Evolutionary conservation across 768 basidiomycete species (phyloP).

Genomic region (Trametes gibbosa): DNA sequence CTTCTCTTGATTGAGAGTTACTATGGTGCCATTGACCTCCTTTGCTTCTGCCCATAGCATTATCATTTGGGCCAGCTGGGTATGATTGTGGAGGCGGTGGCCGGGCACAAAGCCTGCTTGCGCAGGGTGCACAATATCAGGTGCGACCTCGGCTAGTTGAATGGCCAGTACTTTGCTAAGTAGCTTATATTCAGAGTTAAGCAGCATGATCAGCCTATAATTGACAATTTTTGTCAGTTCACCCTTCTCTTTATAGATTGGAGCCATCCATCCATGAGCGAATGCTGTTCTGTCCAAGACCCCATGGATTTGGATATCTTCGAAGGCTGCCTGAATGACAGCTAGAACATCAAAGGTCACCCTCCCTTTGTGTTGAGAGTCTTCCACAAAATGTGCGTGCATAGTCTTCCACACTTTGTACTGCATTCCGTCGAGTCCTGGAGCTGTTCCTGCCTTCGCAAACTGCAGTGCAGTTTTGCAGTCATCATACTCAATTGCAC

Average conservation of each 20-base stretch:
- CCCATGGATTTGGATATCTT: background rate
- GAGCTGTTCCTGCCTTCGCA: background rate
- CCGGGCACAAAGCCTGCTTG: slow-evolving; percentile 41
- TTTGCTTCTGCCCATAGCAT: slow-evolving; percentile 12
- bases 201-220: slow-evolving; percentile 22
- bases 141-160: slow-evolving; percentile 14
- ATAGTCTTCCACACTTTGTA: slow-evolving; percentile 1
- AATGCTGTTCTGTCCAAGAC: slow-evolving; percentile 18
- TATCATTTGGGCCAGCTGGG: slow-evolving; percentile 24
- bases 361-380: background rate
- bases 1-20: slow-evolving; percentile 22
- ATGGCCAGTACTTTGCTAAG: slow-evolving; percentile 27
- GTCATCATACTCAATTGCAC: background rate
- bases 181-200: slow-evolving; percentile 35
- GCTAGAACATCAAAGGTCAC: background rate
- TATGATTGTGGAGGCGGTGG: slow-evolving; percentile 33
- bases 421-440: background rate
- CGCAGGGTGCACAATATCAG: slow-evolving; percentile 30
- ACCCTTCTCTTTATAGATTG: slow-evolving; percentile 40
- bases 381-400: background rate
- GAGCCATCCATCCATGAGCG: slow-evolving; percentile 33
- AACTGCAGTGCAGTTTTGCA: background rate
- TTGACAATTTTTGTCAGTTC: slow-evolving; percentile 12
- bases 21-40: slow-evolving; percentile 12
- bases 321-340: background rate